These are phyloP conservation scores for Suillus brevipes DNA, from an alignment of 768 basidiomycete species.

Conservation along the genomic window DNA sequence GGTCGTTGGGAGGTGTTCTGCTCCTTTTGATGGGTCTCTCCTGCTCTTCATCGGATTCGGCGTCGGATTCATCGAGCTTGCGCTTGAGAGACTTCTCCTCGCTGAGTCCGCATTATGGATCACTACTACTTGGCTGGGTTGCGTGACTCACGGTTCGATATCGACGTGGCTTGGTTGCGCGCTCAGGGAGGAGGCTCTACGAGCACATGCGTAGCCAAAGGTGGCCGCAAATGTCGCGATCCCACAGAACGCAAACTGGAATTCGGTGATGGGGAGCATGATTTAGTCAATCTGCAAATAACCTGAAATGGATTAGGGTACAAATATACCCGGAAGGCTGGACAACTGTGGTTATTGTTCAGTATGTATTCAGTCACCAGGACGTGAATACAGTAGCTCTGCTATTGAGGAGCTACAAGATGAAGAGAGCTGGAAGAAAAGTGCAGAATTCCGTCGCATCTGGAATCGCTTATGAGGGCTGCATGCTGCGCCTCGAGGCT, in stretches of 20 bases:
- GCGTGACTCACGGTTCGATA: conserved; percentile 33
- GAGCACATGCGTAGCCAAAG: conserved; percentile 56
- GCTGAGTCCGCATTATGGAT: conserved; percentile 24
- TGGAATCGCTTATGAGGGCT: conserved; percentile 33
- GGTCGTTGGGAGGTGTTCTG: conserved; percentile 43
- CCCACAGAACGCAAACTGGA: conserved; percentile 56
- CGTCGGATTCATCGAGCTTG: conserved; percentile 31
- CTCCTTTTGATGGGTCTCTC: conserved; percentile 35
- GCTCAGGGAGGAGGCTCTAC: conserved; percentile 33
- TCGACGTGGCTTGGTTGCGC: conserved; percentile 19
- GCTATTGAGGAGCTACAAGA: conserved; percentile 11
- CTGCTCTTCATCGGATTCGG: conserved; percentile 30
- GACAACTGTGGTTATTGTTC: background rate
- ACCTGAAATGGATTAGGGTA: background rate
- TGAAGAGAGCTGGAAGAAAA: conserved; percentile 22
- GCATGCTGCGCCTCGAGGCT: conserved; percentile 33
- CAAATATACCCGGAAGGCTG: background rate
- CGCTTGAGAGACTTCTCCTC: conserved; percentile 34
- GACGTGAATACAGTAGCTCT: conserved; percentile 3
- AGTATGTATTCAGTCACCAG: conserved; percentile 6
- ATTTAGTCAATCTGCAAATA: conserved; percentile 1
- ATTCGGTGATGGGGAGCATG: conserved; percentile 54
- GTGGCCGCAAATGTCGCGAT: conserved; percentile 62
- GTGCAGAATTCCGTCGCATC: conserved; percentile 11
- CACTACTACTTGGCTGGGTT: conserved; percentile 29